Base-by-base conservation (phyloP, 2,329 filamentous ascomycete species). In the Trichoderma brevicompactum region DNA sequence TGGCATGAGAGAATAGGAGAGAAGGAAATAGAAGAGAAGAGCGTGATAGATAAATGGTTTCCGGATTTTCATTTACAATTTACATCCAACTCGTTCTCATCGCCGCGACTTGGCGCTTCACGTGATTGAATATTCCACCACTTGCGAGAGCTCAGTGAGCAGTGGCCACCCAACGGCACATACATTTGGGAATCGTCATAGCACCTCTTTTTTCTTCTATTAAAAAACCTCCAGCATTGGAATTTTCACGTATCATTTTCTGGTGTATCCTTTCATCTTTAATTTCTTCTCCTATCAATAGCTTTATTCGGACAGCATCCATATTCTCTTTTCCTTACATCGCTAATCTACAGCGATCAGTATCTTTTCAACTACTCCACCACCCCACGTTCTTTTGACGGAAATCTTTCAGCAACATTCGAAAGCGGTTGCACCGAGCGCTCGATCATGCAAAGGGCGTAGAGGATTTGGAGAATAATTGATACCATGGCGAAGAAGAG, bases 401-500 rank as follows among this genome's bases (percentile, higher is more conserved):
- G 41, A 44, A 50, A 36, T 32, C 40, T 52, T 17, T 43, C 19
- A 46, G 17, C 15, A 23, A n/a, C 43, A 34, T 59, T 32, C 15
- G 28, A 28, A 32, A 38, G 23, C 23, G 23, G 23, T 62, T 40
- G 43, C n/a, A 59, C 40, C 12, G 46, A 41, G 17, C 28, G n/a
- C 53, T 44, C 36, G 38, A 52, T n/a, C 28, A 58, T 50, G 44
- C 28, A 19, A 28, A 46, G 50, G 43, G 13, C 36, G 17, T 65
- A 62, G 34, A 38, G 19, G 5, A 19, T 61, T 43, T 2, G 12
- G 15, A 36, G 32, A n/a, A 40, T 5, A 23, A 7, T 12, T 6
- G 54, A 13, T 34, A 65, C 10, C 61, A 84, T 84, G 82, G 77
- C 76, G 55, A 84, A 77, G 72, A 81, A 82, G 72, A 83, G 80